Base-by-base conservation (phyloP, 2,329 filamentous ascomycete genomes). In the Geosmithia morbida region DNA sequence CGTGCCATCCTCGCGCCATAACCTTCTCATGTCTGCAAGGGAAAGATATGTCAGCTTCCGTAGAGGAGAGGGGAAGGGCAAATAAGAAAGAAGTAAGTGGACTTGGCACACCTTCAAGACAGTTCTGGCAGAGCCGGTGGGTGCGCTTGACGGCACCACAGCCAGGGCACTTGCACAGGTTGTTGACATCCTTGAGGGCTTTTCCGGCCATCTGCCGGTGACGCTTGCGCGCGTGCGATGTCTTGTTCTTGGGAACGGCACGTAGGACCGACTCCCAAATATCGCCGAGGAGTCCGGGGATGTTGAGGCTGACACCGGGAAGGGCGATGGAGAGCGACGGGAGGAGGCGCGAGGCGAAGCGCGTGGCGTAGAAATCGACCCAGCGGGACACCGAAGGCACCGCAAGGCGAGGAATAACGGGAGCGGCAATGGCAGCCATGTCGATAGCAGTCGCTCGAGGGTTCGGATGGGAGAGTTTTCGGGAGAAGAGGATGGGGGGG, bases 181-280 rank as follows among this genome's bases (percentile, higher is more conserved):
- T 77, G 52, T 84, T 92, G 49, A 94, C 81, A 61, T 98, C 92
- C 68, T 95, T 86, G 56, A 98, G 66, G 43, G 82, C 90, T 69
- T 98, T 98, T 59, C 92, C 92, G 20, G 89, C 90, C 82, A 97
- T 85, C 61, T 94, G 88, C 58, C 94, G 80, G 61, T 88, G 83
- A 56, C 92, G 78, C 74, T 88, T 95, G 71, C 92, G 95, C 72
- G 87, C 87, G 65, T 98, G 87, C 41, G 90, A 96, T 33, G 88
- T 94, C 77, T 97, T 98, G 71, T 95, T 97, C 76, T 98, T 98
- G 5, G 92, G 92, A 16, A 97, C 92, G 1, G 92, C 92, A 54
- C 82, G 82, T 55, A 98, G 73, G 43, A 98, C 77, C 6, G 86
- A 88, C 55, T 96, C 90, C 90, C 90, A 97, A 57, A 98, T 81